Evolutionary conservation across 2,329 filamentous ascomycete species (phyloP), one percentile per base, ranked within the genome.

Genomic region (Raffaelea arxii): DNA sequence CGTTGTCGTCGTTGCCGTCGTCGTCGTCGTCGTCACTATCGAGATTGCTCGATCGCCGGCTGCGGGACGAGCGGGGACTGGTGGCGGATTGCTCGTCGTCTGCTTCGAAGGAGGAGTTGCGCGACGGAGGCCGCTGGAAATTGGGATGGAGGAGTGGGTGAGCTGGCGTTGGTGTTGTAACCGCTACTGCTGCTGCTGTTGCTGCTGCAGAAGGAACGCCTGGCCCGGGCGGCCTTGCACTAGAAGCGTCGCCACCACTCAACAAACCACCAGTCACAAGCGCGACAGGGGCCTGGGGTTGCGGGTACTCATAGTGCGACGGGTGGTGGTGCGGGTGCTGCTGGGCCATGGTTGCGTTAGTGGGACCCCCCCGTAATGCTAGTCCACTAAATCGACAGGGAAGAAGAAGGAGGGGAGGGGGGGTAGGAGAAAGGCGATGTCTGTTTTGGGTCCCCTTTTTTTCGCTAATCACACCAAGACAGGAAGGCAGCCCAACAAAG

Each of bases 41-140:
- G 27, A 9, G 27, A 16, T 16, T 9, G 27, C 27, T 30, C 27
- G 27, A 16, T 9, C 16, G 27, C 9, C 27, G 16, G 27, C 27
- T 30, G 9, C 16, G 27, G 27, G 9, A 16, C 27, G 27, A 30
- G 27, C 27, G 27, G 11, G 49, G 54, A 5, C 48, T 57, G 45
- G 62, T 66, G 37, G 65, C 69, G 25, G 79, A 83, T 49, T 70
- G 71, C 60, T 84, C 81, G 75, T 85, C 80, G 68, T 84, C 80
- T 53, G 80, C 81, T 62, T 83, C 78, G 53, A 82, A 81, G 22
- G 75, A 76, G 11, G 80, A 81, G 6, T 78, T 75, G 56, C 75
- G 73, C 30, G 78, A 83, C 53, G 64, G 68, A 51, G 68, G 3
- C 65, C 61, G 57, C 41, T 68, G 68, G 68, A 51, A 71, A 22